phyloP scores from a whole-genome alignment of 805 yeast species.

The Nakazawaea wyomingensis region DNA sequence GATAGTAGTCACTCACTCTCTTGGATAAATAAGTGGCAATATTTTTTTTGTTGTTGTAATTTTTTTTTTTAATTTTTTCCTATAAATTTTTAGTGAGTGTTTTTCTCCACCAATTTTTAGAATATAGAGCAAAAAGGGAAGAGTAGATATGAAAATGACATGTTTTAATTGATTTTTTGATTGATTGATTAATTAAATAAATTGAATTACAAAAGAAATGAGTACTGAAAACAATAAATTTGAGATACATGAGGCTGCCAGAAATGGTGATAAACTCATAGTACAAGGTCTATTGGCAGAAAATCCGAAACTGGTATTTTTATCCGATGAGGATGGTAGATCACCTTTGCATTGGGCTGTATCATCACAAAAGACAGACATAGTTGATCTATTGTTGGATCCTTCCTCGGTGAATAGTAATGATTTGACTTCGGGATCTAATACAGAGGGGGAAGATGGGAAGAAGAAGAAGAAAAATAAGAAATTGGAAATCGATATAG shows the following conservation, averaged over 20 bases:
- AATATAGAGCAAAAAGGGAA: no score
- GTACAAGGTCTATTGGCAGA: conserved; percentile 47
- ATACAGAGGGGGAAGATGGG: not conserved
- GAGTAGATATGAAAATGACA: no score
- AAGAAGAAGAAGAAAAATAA: conserved; percentile 3
- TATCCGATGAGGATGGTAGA: conserved; percentile 67
- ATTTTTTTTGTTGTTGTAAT: not conserved
- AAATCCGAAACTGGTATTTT: conserved; percentile 41
- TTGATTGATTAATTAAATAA: not conserved
- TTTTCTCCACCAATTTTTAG: not conserved
- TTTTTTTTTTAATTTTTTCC: not conserved
- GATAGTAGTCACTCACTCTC: no score
- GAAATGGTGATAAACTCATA: conserved; percentile 48
- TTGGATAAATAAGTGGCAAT: not conserved
- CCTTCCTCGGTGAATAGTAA: conserved; percentile 25
- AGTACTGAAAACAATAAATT: not conserved
- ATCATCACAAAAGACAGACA: conserved; percentile 49
- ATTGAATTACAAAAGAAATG: not conserved
- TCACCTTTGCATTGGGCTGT: conserved; percentile 89
- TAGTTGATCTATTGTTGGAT: conserved; percentile 41
- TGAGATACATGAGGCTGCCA: conserved; percentile 58
- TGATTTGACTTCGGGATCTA: conserved; percentile 7
- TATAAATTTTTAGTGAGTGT: no score
- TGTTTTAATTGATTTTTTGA: not conserved
- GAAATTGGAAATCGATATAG: conserved; percentile 49